These are phyloP conservation scores for Torulaspora franciscae DNA, from an alignment of 805 yeast genomes.

Conservation along the genomic window DNA sequence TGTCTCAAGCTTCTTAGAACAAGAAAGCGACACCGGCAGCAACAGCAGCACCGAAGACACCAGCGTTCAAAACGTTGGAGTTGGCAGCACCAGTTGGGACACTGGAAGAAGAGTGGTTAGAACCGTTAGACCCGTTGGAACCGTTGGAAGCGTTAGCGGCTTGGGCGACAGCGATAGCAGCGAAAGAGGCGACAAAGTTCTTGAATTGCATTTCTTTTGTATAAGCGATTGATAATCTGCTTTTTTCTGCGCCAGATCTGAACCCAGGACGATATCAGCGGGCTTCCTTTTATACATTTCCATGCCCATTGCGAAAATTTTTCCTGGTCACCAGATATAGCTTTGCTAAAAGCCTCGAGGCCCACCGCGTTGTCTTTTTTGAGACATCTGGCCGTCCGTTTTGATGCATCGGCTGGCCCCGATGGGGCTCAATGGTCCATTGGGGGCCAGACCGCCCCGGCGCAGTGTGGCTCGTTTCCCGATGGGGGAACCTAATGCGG, in stretches of 20 bases:
- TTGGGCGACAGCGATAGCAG: conserved; percentile 64
- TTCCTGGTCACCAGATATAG: conserved; percentile 1
- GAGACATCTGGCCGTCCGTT: neutral
- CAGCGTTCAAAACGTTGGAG: conserved; percentile 58
- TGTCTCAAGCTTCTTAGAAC: conserved; percentile 33
- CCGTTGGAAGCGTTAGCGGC: conserved; percentile 53
- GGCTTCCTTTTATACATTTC: conserved; percentile 1
- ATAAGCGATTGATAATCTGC: neutral
- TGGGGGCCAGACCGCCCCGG: neutral
- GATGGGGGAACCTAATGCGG: neutral
- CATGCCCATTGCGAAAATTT: neutral
- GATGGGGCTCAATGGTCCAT: neutral
- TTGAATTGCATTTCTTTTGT: conserved; percentile 61
- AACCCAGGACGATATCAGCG: neutral
- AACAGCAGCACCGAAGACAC: conserved; percentile 76
- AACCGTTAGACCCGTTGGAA: conserved; percentile 42
- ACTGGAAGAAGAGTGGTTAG: conserved; percentile 39
- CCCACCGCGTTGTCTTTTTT: conserved; percentile 3
- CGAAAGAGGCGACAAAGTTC: conserved; percentile 60
- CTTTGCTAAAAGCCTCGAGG: neutral
- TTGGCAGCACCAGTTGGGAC: conserved; percentile 48
- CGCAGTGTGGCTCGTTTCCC: neutral
- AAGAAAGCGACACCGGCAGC: conserved; percentile 70
- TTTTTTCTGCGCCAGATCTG: neutral
- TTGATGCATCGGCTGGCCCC: neutral